Conservation (phyloP, 179 eudicot genomes). For the Spinacia oleracea region DNA sequence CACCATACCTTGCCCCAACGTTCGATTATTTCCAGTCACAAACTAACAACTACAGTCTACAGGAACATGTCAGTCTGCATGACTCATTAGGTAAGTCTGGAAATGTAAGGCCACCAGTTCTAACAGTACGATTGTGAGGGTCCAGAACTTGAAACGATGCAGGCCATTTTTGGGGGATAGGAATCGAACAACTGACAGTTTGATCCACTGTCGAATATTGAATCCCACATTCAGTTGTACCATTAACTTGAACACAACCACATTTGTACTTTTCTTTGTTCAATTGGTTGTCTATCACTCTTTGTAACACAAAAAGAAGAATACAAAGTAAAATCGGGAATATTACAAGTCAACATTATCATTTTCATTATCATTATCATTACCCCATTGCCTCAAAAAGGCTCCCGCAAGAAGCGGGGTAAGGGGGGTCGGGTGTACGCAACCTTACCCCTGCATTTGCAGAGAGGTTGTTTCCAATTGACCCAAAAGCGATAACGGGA, state of each 20-base stretch:
- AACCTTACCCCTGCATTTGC: no score
- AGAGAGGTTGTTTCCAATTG: no score
- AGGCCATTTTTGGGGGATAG: conserved; percentile 83
- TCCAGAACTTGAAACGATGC: conserved; percentile 73
- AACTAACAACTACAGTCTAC: conserved; percentile 65
- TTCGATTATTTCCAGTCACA: conserved; percentile 67
- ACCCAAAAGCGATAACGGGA: no score
- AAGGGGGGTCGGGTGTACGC: no score
- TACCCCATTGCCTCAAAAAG: no score
- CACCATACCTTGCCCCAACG: conserved; percentile 73
- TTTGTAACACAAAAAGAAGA: conserved; percentile 60
- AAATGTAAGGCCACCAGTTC: conserved; percentile 42
- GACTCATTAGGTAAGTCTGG: conserved; percentile 63
- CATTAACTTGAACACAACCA: conserved; percentile 67
- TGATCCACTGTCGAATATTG: conserved; percentile 70
- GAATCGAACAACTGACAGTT: conserved; percentile 55
- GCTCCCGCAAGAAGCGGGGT: no score
- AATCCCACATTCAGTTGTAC: conserved; percentile 59
- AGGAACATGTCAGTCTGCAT: conserved; percentile 69
- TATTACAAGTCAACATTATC: conserved; percentile 49
- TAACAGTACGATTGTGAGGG: conserved; percentile 63
- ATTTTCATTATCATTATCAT: no score
- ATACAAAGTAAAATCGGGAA: conserved; percentile 79
- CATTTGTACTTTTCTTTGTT: conserved; percentile 58
- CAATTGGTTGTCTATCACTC: conserved; percentile 59